Percentiles rank a stretch among this genome's conserved stretches.
These are phyloP conservation scores for Paraphoma sp. DNA, from an alignment of 2,329 filamentous ascomycete species.

Conservation along the genomic window DNA sequence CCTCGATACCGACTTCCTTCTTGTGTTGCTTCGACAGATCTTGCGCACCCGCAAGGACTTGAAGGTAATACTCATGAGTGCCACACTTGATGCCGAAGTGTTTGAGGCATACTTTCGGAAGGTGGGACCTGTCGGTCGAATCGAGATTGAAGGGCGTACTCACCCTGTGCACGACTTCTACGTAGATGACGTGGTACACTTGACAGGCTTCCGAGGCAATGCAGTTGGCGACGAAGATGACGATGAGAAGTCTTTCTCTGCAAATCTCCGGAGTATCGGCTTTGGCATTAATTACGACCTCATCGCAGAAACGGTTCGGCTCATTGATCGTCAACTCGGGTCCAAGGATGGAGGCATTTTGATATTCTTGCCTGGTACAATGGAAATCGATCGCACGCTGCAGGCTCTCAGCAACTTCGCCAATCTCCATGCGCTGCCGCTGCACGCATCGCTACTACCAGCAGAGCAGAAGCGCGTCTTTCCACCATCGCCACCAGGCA, in stretches of 20 bases:
- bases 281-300: conserved; percentile 92
- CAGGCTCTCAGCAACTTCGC: conserved; percentile 69
- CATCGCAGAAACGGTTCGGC: conserved; percentile 77
- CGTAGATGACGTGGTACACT: conserved; percentile 82
- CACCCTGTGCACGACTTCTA: conserved; percentile 91
- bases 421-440: conserved; percentile 78
- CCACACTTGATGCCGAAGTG: conserved; percentile 85
- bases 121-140: conserved; percentile 73
- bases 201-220: conserved; percentile 71
- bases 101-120: conserved; percentile 85
- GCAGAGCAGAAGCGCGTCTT: conserved; percentile 90
- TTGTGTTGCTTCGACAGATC: conserved; percentile 86
- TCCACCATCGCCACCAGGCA: conserved; percentile 73
- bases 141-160: conserved; percentile 88
- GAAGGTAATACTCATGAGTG: conserved; percentile 94
- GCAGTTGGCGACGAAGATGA: conserved; percentile 59
- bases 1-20: conserved; percentile 90
- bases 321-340: conserved; percentile 79
- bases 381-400: conserved; percentile 87
- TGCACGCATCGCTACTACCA: conserved; percentile 91
- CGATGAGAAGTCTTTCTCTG: conserved; percentile 51
- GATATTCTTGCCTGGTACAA: conserved; percentile 92
- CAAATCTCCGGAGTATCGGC: conserved; percentile 57
- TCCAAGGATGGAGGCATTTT: conserved; percentile 83
- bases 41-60: conserved; percentile 76